Evolutionary conservation across 306 rosid species (phyloP).

Genomic region (Quercus ilex): DNA sequence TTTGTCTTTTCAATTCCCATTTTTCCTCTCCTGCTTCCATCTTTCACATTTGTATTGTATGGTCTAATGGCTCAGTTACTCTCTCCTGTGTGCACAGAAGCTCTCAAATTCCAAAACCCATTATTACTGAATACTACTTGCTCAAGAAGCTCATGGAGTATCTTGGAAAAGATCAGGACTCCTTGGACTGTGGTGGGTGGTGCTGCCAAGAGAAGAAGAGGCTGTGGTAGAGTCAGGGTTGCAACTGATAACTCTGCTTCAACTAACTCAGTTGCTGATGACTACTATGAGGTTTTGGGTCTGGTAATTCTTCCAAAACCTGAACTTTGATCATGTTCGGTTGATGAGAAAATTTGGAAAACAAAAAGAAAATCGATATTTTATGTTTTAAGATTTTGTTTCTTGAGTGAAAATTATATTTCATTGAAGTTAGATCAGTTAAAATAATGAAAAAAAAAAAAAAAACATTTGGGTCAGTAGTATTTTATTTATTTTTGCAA

Average conservation of each 20-base stretch:
- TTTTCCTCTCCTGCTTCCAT: no score
- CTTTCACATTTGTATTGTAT: background rate
- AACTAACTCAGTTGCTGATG: constrained; percentile 57
- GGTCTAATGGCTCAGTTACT: constrained; percentile 61
- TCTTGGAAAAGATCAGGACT: constrained; percentile 23
- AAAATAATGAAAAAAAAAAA: no score
- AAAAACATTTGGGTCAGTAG: no score
- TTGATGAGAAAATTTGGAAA: background rate
- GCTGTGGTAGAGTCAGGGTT: constrained; percentile 51
- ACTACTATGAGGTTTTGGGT: constrained; percentile 86
- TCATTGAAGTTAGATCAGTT: background rate
- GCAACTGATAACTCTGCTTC: constrained; percentile 50
- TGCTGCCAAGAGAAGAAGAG: constrained; percentile 41
- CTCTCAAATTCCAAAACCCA: constrained; percentile 55
- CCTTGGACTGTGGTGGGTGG: constrained; percentile 32
- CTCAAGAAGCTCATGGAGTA: constrained; percentile 44
- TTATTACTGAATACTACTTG: constrained; percentile 22
- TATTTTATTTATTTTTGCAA: no score
- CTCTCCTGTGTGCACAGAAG: constrained; percentile 63
- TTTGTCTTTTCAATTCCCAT: background rate
- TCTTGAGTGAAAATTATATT: background rate
- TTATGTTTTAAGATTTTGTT: background rate
- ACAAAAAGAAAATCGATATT: background rate
- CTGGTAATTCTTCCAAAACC: constrained; percentile 49
- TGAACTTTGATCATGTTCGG: background rate